Evolutionary conservation across 2,329 filamentous ascomycete species (phyloP), one percentile per base, ranked within the genome.

Genomic region (Ascochyta lentis): DNA sequence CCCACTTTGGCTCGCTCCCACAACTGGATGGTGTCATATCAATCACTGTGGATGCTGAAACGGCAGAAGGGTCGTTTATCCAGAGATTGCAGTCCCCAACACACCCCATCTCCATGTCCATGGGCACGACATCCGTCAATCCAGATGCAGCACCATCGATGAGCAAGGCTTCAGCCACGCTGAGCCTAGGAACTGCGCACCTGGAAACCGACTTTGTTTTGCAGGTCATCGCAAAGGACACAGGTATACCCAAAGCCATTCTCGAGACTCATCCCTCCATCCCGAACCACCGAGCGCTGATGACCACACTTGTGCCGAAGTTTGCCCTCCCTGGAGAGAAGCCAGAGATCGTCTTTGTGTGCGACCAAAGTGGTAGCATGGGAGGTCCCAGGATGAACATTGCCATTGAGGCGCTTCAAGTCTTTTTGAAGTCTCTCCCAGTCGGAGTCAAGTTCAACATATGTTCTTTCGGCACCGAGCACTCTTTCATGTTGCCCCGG

Each of bases 301-400:
- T 92, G 88, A 78, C 83, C 0, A 90, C 88, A 0, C 77, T 92
- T 0, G 87, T 91, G 0, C 89, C 89, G 2, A 87, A 85, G 58
- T 90, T 91, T 73, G 78, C 79, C n/a, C 76, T 90, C 0, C 84
- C 85, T 0, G 68, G 80, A 0, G 78, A 81, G 8, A 75, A 72
- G 16, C 82, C 82, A 0, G 89, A 92, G 67, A 81, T 92, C 22
- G 84, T 92, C 16, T 91, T 92, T 61, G 76, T 92, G 4, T 88
- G 86, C 51, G 89, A 92, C 69, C 83, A 88, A 47, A 90, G 87
- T 52, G 88, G 87, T 0, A 89, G 86, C 55, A 89, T 89, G 87
- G 24, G 38, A 0, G 22, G 3, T 67, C 72, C 0, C 59, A 61
- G 4, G 83, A 88, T 89, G 1, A 59, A 63, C 0, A 80, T 85